Evolutionary conservation across 768 basidiomycete genomes (phyloP).

Genomic region (Mycena leptocephala): DNA sequence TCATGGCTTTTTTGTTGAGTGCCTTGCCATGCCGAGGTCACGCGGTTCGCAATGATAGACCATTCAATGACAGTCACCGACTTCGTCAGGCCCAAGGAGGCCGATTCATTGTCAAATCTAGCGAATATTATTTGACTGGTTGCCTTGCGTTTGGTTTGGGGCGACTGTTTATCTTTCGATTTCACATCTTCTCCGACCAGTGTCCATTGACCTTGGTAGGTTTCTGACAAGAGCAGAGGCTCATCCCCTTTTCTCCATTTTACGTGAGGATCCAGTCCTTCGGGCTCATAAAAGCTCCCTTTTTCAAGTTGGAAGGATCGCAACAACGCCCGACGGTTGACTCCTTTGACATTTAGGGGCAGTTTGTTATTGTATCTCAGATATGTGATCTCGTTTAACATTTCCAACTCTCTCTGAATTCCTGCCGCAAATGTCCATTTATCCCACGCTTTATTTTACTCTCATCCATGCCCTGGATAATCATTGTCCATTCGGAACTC

Average conservation of each 20-base stretch:
- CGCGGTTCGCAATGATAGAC: too few relatives aligned
- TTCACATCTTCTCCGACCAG: constrained; percentile 33
- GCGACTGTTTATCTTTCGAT: too few relatives aligned
- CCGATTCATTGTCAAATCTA: too few relatives aligned
- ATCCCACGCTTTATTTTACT: constrained; percentile 44
- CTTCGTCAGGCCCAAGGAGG: too few relatives aligned
- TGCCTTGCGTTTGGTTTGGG: too few relatives aligned
- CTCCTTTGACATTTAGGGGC: constrained; percentile 28
- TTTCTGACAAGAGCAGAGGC: background rate
- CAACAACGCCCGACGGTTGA: constrained; percentile 35
- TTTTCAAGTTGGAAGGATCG: constrained; percentile 42
- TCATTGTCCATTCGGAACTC: constrained; percentile 40
- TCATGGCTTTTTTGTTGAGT: too few relatives aligned
- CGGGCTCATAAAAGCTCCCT: constrained; percentile 27
- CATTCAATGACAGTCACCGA: too few relatives aligned
- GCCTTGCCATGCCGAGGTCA: too few relatives aligned
- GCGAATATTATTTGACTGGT: too few relatives aligned
- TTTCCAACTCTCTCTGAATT: too few relatives aligned
- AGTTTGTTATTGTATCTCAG: constrained; percentile 40
- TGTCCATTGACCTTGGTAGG: background rate
- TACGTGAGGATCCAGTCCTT: background rate
- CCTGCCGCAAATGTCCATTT: constrained; percentile 47
- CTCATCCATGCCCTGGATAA: constrained; percentile 45
- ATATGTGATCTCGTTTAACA: constrained; percentile 53
- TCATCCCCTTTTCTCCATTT: background rate